Conservation (phyloP, 139 green algal genomes). For the Micromonas pusilla region DNA sequence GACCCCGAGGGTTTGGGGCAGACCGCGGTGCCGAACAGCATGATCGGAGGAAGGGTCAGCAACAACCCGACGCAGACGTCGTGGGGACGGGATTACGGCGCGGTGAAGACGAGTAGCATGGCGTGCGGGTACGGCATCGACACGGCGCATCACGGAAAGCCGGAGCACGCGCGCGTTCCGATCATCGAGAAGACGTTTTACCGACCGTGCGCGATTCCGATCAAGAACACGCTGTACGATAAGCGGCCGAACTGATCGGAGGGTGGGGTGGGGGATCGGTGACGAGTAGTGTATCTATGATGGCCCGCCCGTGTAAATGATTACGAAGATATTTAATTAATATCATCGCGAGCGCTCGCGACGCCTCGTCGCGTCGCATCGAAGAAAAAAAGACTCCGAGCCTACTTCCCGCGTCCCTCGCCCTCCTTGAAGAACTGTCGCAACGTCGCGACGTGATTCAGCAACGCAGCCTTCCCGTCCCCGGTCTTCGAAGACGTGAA, state of each 20-base stretch:
- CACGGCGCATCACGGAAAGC: constrained; percentile 45
- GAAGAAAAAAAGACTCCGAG: no score
- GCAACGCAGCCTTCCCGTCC: constrained; percentile 14
- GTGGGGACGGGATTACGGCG: constrained; percentile 46
- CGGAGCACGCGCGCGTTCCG: constrained; percentile 59
- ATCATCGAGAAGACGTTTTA: constrained; percentile 72
- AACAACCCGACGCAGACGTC: constrained; percentile 61
- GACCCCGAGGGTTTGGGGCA: not conserved
- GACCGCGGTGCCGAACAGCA: constrained; percentile 44
- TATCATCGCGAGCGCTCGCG: not conserved
- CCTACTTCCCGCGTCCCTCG: no score
- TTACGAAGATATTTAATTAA: not conserved
- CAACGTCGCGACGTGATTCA: constrained; percentile 21
- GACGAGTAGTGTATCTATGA: no score
- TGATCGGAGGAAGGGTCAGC: constrained; percentile 53
- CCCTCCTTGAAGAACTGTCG: constrained; percentile 14
- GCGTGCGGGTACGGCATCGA: constrained; percentile 15
- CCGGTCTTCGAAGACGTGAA: not conserved
- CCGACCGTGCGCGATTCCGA: constrained; percentile 3
- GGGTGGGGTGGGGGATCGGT: no score
- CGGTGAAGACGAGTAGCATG: constrained; percentile 44
- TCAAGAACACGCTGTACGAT: not conserved
- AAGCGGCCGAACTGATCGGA: not conserved
- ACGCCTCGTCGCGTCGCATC: constrained; percentile 7
- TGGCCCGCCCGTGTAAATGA: no score